These are phyloP conservation scores for Proliferodiscus dingleyae DNA, from an alignment of 2,329 filamentous ascomycete species.

Conservation along the genomic window DNA sequence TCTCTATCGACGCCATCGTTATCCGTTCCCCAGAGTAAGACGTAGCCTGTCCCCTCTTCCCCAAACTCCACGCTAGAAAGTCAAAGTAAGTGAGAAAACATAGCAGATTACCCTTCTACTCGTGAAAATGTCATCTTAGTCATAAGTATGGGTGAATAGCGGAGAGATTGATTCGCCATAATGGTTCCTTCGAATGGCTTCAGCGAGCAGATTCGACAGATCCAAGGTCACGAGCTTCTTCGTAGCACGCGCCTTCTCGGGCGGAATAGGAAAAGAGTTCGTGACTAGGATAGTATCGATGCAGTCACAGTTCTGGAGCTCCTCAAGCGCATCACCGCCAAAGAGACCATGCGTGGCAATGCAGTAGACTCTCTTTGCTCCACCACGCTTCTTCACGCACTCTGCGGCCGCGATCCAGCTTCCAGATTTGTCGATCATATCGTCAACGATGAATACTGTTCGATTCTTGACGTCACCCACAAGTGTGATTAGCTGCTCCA, in stretches of 20 bases:
- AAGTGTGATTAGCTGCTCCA: constrained; percentile 95
- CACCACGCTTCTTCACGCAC: constrained; percentile 88
- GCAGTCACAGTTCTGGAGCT: constrained; percentile 87
- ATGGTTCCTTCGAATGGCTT: constrained; percentile 93
- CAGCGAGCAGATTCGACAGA: constrained; percentile 79
- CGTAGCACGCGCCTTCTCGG: constrained; percentile 62
- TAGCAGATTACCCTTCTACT: constrained; percentile 39
- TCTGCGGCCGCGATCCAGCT: constrained; percentile 98
- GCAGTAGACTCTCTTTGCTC: constrained; percentile 91
- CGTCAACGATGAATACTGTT: constrained; percentile 91
- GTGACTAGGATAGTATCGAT: constrained; percentile 94
- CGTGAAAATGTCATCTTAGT: constrained; percentile 25
- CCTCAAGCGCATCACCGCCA: constrained; percentile 80
- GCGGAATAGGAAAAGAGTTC: constrained; percentile 90
- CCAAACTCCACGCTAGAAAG: constrained; percentile 28
- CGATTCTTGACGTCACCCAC: constrained; percentile 88
- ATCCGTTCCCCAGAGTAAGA: constrained; percentile 16
- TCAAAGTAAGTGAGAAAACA: constrained; percentile 43
- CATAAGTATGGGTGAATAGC: constrained; percentile 27
- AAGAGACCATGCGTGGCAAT: constrained; percentile 97
- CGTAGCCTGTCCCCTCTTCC: constrained; percentile 8
- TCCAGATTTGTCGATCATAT: constrained; percentile 97
- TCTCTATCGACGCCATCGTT: constrained; percentile 15
- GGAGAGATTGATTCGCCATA: constrained; percentile 75
- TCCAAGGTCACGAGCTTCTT: constrained; percentile 88